Evolutionary conservation across 2,329 filamentous ascomycete genomes (phyloP).

Genomic region (Canariomyces notabilis): DNA sequence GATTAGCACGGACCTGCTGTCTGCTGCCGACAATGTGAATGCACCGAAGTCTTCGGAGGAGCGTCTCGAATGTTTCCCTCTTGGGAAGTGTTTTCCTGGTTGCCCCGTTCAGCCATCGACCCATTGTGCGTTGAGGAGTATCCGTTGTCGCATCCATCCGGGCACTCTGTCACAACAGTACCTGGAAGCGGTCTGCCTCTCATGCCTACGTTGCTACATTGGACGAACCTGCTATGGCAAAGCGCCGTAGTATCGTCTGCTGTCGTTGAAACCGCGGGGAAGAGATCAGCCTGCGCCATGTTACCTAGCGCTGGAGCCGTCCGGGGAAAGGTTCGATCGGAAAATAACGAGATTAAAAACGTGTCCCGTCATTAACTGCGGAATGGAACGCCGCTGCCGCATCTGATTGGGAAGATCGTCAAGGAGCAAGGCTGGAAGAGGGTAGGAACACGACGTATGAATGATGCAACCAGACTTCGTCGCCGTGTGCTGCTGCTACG

Average conservation of each 20-base stretch:
- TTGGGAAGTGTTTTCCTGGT: conserved; percentile 18
- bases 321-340: conserved; percentile 19
- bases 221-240: not conserved
- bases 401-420: conserved; percentile 18
- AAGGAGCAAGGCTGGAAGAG: not conserved
- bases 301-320: conserved; percentile 7
- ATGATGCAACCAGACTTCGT: conserved; percentile 7
- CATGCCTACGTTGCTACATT: not conserved
- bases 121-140: not conserved
- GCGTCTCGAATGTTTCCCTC: conserved; percentile 23
- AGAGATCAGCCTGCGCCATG: conserved; percentile 1
- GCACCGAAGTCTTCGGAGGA: conserved; percentile 18
- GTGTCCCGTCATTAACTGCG: conserved; percentile 23
- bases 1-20: conserved; percentile 4
- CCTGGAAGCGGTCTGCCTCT: not conserved
- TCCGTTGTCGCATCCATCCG: conserved; percentile 1
- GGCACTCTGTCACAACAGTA: not conserved
- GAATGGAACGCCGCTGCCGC: conserved; percentile 22
- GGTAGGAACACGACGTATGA: not conserved
- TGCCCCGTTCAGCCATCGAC: conserved; percentile 1
- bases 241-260: conserved; percentile 10
- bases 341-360: conserved; percentile 25
- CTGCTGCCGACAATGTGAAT: not conserved
- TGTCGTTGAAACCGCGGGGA: conserved; percentile 13
- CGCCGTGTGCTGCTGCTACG: conserved; percentile 9